Evolutionary conservation across 2,329 filamentous ascomycete species (phyloP), one percentile per base, ranked within the genome.

Genomic region (Cladosporium oxysporum): DNA sequence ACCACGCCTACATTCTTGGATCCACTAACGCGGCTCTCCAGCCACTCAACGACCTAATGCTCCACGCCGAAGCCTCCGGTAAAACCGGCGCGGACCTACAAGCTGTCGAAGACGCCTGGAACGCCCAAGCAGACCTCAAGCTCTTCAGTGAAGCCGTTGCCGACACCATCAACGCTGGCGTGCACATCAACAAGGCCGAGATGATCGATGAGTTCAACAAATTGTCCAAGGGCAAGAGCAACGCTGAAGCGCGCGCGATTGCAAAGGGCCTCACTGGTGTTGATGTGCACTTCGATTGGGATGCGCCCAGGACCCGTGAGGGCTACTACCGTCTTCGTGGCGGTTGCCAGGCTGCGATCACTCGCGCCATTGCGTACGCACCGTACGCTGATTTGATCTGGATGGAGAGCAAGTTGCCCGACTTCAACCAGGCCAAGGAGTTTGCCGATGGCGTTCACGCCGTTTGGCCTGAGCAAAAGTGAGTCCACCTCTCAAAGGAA

Each of bases 371-470:
- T 66, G 92, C 94, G 6, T 98, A 96, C 76, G 94, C 92, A 0
- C 94, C 95, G 2, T 97, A 96, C 82, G 91, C 90, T 69, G 94
- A 98, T 76, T 88, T 96, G 78, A 96, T 99, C 80, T 99, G 95
- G 95, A 99, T 99, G 95, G 95, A 99, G 87, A 94, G 90, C 83
- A 97, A 97, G 83, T 84, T 97, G 71, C 95, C 95, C 55, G 94
- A 98, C 78, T 98, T 85, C 79, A 85, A 85, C 59, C 95, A 98
- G 83, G 95, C 95, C 28, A 87, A 92, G 83, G 91, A 97, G 76
- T 99, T 99, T 73, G 93, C 95, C 35, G 85, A 91, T 52, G 94
- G 95, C 59, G 94, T 99, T 49, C 95, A 98, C 80, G 91, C 92
- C 65, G 92, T 93, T 11, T 97, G 91, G 88, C 95, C 95, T 0